Evolutionary conservation across 306 rosid species (phyloP).

Genomic region (Ormosia semicastrata): DNA sequence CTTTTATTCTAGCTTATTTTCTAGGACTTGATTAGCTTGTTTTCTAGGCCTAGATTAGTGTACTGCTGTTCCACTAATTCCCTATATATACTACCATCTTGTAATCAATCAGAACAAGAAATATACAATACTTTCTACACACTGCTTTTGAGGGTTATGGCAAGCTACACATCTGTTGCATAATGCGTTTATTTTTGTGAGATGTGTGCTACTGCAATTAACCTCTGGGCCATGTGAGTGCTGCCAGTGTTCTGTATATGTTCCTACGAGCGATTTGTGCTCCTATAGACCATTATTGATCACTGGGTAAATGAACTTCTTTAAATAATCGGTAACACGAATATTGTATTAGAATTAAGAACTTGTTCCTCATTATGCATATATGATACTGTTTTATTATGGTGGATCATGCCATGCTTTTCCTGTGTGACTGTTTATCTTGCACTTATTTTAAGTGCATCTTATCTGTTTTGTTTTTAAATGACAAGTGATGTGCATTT

Average conservation of each 20-base stretch:
- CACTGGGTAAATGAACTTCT: constrained; percentile 34
- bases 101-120: too few species aligned
- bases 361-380: constrained; percentile 11
- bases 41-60: too few species aligned
- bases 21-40: too few species aligned
- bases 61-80: too few species aligned
- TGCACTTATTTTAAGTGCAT: not conserved
- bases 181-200: constrained; percentile 38
- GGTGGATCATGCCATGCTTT: not conserved
- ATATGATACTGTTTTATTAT: constrained; percentile 11
- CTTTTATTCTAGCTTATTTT: too few species aligned
- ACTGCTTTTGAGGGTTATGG: constrained; percentile 43
- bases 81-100: too few species aligned
- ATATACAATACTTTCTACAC: not conserved
- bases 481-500: not conserved
- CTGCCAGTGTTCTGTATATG: constrained; percentile 42
- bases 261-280: constrained; percentile 40
- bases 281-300: constrained; percentile 31
- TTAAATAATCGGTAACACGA: constrained; percentile 24
- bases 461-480: not conserved
- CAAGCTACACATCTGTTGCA: constrained; percentile 49
- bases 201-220: constrained; percentile 46
- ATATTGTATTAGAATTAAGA: constrained; percentile 30
- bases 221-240: constrained; percentile 41
- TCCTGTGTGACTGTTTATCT: not conserved